Percentiles rank a stretch among this genome's conserved stretches.
phyloP scores from a whole-genome alignment of 805 yeast species.

The Wickerhamiella dianesei region DNA sequence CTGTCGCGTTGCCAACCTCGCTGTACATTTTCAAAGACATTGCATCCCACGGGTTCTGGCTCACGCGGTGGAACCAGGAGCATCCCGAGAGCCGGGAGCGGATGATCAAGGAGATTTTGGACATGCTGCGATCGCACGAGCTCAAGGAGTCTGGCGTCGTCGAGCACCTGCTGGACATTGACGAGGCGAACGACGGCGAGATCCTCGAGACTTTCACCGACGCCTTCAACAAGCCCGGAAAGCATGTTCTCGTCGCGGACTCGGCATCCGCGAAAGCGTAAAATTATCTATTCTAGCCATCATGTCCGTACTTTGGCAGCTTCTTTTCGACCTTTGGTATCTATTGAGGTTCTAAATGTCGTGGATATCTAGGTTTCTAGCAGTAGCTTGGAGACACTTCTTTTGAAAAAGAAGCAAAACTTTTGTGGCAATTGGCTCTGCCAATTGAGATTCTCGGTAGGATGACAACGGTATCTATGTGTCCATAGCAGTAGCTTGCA shows the following conservation, averaged over 20 bases:
- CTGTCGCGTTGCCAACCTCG: conserved; percentile 82
- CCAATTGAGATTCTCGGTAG: too few relatives aligned
- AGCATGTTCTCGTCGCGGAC: conserved; percentile 18
- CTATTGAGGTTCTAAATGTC: too few relatives aligned
- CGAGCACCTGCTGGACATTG: conserved; percentile 21
- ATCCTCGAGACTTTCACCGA: conserved; percentile 31
- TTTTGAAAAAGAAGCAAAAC: too few relatives aligned
- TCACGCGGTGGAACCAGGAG: conserved; percentile 36
- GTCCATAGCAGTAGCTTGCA: too few relatives aligned
- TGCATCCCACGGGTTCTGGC: conserved; percentile 86
- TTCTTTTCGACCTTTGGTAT: too few relatives aligned
- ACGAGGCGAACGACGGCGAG: conserved; percentile 29
- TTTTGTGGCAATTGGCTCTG: too few relatives aligned
- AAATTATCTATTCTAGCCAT: background rate
- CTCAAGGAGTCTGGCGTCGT: conserved; percentile 38
- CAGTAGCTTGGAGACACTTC: too few relatives aligned
- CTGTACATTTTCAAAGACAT: conserved; percentile 81
- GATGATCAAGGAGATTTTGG: conserved; percentile 42
- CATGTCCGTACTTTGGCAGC: too few relatives aligned
- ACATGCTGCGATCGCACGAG: conserved; percentile 45
- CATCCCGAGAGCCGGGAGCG: conserved; percentile 47
- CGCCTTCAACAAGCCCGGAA: conserved; percentile 28
- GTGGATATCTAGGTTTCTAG: too few relatives aligned
- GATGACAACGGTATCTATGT: too few relatives aligned
- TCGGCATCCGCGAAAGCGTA: background rate